phyloP scores from a whole-genome alignment of 2,329 filamentous ascomycete species.

The Lachnellula subtilissima region DNA sequence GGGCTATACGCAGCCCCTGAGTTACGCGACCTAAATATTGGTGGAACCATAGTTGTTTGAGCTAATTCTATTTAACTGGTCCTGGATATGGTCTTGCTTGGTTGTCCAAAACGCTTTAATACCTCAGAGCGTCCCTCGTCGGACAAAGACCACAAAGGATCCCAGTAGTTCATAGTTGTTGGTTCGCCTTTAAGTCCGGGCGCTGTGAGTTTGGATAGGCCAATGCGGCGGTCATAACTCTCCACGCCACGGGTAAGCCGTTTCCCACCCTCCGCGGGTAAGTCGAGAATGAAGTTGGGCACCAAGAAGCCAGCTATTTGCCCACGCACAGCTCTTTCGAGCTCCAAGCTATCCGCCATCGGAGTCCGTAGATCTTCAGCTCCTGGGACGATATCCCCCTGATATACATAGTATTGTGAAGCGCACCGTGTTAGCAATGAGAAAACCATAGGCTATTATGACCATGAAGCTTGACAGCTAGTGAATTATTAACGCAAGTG shows the following conservation, averaged over 20 bases:
- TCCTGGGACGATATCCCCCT: not conserved
- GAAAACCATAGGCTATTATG: too few relatives aligned
- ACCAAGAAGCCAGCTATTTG: slow-evolving; percentile 3
- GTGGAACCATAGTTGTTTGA: too few relatives aligned
- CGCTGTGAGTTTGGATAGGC: not conserved
- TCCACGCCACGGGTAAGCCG: not conserved
- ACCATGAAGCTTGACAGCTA: too few relatives aligned
- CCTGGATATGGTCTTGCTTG: too few relatives aligned
- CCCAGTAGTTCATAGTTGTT: not conserved
- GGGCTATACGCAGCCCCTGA: too few relatives aligned
- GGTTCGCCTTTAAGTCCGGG: not conserved
- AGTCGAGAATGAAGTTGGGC: not conserved
- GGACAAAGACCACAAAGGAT: not conserved
- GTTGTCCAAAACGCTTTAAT: too few relatives aligned
- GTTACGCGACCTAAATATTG: too few relatives aligned
- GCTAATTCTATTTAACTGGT: too few relatives aligned
- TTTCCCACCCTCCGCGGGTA: slow-evolving; percentile 1
- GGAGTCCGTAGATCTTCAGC: slow-evolving; percentile 3
- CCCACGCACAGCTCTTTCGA: not conserved
- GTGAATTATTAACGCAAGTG: too few relatives aligned
- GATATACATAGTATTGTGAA: too few relatives aligned
- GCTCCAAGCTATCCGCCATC: not conserved
- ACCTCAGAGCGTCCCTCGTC: too few relatives aligned
- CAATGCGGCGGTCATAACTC: not conserved
- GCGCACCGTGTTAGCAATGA: too few relatives aligned